Conservation (phyloP, 371 early-diverging fungal species). For the Circinella umbellata region DNA sequence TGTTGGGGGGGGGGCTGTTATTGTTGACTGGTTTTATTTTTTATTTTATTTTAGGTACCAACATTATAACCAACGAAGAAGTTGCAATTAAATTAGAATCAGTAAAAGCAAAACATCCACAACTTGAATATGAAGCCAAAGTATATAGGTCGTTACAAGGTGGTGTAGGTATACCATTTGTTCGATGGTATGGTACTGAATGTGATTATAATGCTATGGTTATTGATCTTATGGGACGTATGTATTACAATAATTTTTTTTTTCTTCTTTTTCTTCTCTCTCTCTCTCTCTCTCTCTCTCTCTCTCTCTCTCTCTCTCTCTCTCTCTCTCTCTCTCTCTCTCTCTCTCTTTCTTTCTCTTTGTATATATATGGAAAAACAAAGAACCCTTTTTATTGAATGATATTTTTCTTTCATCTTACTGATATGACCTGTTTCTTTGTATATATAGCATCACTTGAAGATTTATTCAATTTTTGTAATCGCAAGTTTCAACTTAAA, state of each 20-base stretch:
- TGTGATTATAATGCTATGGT: constrained; percentile 96
- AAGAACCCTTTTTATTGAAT: no score
- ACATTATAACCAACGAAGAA: constrained; percentile 92
- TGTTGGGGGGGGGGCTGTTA: neutral
- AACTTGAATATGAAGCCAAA: constrained; percentile 96
- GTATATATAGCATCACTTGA: constrained; percentile 78
- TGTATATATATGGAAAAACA: no score
- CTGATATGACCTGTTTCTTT: no score
- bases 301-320: neutral
- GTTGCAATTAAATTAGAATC: constrained; percentile 97
- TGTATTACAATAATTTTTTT: constrained; percentile 16
- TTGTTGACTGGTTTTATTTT: no score
- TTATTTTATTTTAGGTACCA: constrained; percentile 67
- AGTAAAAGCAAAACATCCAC: constrained; percentile 93
- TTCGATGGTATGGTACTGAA: constrained; percentile 93
- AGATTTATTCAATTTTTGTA: constrained; percentile 98
- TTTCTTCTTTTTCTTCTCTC: neutral
- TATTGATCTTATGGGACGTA: constrained; percentile 98
- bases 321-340: constrained; percentile 2
- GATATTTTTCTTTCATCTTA: no score
- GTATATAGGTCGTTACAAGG: constrained; percentile 95
- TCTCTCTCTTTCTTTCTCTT: neutral
- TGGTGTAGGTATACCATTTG: constrained; percentile 96
- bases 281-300: neutral
- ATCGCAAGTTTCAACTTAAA: constrained; percentile 97